Evolutionary conservation across 371 early-diverging fungal species (phyloP).

Genomic region (Polyrhizophydium stewartii): DNA sequence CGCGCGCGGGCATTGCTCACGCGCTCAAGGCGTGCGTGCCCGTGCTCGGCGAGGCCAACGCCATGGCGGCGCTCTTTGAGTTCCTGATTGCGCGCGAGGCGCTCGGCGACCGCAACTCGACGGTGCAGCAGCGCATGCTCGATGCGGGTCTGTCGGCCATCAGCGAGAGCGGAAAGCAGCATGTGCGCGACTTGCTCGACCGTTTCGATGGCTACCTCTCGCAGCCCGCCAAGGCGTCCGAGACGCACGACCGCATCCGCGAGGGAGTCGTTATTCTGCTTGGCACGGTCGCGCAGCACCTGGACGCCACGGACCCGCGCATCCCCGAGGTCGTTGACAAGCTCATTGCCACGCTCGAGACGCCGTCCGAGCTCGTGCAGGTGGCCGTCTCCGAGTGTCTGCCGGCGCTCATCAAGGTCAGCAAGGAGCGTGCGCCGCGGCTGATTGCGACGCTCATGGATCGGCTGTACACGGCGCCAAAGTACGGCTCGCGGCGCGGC

Average conservation of each 20-base stretch:
- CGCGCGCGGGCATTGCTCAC: constrained; percentile 77
- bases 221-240: constrained; percentile 46
- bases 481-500: constrained; percentile 89
- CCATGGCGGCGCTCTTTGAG: constrained; percentile 54
- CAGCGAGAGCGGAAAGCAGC: constrained; percentile 66
- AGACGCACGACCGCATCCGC: constrained; percentile 45
- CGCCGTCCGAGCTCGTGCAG: constrained; percentile 95
- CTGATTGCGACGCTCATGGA: constrained; percentile 66
- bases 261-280: constrained; percentile 89
- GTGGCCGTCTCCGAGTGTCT: constrained; percentile 90
- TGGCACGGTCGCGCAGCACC: constrained; percentile 85
- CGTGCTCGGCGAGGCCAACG: constrained; percentile 48
- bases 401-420: constrained; percentile 79
- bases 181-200: constrained; percentile 63
- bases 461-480: constrained; percentile 63
- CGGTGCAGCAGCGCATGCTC: constrained; percentile 81
- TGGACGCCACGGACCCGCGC: constrained; percentile 67
- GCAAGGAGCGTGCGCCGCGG: constrained; percentile 42
- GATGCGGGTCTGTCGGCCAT: constrained; percentile 80
- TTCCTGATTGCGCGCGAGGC: constrained; percentile 82
- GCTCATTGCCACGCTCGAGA: constrained; percentile 82
- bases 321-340: constrained; percentile 78
- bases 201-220: constrained; percentile 77
- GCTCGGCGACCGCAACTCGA: constrained; percentile 77
- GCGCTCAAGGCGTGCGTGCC: constrained; percentile 71